Conservation (phyloP, 1,139 yeast genomes). For the Arxiozyma slooffiae region DNA sequence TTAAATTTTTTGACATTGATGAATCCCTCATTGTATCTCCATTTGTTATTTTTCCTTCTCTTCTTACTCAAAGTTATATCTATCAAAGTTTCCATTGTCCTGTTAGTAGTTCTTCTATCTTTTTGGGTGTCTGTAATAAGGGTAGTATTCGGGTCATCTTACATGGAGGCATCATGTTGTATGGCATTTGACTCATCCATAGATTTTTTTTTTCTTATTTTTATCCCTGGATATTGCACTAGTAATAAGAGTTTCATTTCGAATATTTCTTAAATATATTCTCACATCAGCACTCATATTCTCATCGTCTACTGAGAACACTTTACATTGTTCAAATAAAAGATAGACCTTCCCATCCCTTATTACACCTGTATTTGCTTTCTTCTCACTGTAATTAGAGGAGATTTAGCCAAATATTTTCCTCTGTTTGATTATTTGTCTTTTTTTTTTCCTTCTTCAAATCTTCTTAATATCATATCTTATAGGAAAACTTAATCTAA, state of each 20-base stretch:
- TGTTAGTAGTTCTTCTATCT: background rate
- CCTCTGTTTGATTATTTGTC: background rate
- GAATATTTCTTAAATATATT: conserved; percentile 19
- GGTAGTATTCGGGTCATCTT: conserved; percentile 15
- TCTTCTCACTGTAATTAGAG: background rate
- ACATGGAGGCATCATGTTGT: conserved; percentile 14
- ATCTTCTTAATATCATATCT: too few relatives aligned
- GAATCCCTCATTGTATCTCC: background rate
- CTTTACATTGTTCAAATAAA: conserved; percentile 25
- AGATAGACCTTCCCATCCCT: conserved; percentile 14
- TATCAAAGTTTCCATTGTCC: background rate
- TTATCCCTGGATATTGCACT: conserved; percentile 11
- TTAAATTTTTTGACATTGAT: background rate
- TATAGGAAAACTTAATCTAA: too few relatives aligned
- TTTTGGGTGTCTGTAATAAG: background rate
- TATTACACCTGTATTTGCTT: background rate
- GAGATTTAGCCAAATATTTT: background rate
- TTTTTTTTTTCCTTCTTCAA: too few relatives aligned
- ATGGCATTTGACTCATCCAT: background rate
- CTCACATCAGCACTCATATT: conserved; percentile 23
- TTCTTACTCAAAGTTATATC: too few relatives aligned
- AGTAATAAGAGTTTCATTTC: conserved; percentile 24
- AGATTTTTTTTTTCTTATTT: background rate
- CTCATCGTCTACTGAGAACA: conserved; percentile 20
- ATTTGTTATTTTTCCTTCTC: background rate